These are phyloP conservation scores for Noccaea caerulescens DNA, from an alignment of 345 rosid genomes.

Conservation along the genomic window DNA sequence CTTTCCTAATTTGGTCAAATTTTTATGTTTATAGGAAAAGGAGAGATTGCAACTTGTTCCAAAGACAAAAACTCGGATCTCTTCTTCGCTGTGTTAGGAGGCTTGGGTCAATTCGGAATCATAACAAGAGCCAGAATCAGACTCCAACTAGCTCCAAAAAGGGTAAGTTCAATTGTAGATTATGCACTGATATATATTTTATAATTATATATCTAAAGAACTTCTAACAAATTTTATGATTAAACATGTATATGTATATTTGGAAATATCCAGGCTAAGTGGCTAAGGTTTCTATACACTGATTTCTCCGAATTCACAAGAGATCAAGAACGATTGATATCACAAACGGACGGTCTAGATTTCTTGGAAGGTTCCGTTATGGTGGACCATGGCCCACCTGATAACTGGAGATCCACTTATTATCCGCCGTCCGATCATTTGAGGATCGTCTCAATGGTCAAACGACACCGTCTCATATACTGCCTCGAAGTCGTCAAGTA, in stretches of 20 bases:
- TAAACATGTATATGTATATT: slow-evolving; percentile 1
- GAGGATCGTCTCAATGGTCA: slow-evolving; percentile 57
- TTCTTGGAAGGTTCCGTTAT: slow-evolving; percentile 75
- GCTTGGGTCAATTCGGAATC: slow-evolving; percentile 87
- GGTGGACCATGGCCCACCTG: slow-evolving; percentile 54
- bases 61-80: slow-evolving; percentile 56
- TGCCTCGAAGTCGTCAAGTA: slow-evolving; percentile 71
- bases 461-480: slow-evolving; percentile 58
- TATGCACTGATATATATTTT: neutral
- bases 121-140: slow-evolving; percentile 74
- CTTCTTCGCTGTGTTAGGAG: slow-evolving; percentile 71
- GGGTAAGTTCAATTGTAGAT: slow-evolving; percentile 45
- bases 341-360: slow-evolving; percentile 53
- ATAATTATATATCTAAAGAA: neutral
- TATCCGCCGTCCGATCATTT: slow-evolving; percentile 58
- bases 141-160: slow-evolving; percentile 59
- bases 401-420: slow-evolving; percentile 63
- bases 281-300: slow-evolving; percentile 74
- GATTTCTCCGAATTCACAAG: slow-evolving; percentile 61
- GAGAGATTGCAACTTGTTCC: slow-evolving; percentile 70
- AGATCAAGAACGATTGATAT: slow-evolving; percentile 72
- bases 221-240: neutral
- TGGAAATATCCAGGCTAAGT: slow-evolving; percentile 53
- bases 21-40: slow-evolving; percentile 55
- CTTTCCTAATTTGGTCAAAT: slow-evolving; percentile 15